Conservation (phyloP, 2,329 filamentous ascomycete species). For the Talaromyces sp. region DNA sequence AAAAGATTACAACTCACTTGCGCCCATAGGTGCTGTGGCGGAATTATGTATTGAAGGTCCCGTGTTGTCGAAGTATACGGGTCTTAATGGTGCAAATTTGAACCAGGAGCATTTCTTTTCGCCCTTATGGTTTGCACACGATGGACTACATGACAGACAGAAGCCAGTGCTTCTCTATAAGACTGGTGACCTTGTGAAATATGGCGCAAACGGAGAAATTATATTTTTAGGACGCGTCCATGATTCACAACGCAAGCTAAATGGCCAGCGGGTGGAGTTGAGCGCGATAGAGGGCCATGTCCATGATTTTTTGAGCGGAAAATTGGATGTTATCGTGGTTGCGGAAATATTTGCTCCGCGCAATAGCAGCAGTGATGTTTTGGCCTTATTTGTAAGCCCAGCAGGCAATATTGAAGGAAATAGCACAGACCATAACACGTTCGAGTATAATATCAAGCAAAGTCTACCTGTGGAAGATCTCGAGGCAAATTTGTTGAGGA, state of each 20-base stretch:
- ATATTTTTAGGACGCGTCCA: constrained; percentile 29
- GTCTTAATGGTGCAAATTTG: background rate
- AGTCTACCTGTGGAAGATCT: background rate
- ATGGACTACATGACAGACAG: background rate
- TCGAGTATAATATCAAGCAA: background rate
- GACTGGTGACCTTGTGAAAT: constrained; percentile 31
- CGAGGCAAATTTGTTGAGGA: background rate
- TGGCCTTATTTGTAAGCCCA: background rate
- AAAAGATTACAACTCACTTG: constrained; percentile 22
- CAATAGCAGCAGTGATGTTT: background rate
- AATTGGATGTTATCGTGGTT: background rate
- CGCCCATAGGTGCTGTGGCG: constrained; percentile 41
- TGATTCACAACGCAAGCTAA: constrained; percentile 56
- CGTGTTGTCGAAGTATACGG: constrained; percentile 23
- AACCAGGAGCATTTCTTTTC: background rate
- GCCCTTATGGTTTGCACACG: background rate
- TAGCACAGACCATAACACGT: background rate
- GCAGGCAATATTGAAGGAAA: background rate
- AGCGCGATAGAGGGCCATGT: constrained; percentile 37
- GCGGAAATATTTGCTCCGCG: background rate
- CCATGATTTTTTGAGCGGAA: background rate
- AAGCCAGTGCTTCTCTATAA: constrained; percentile 23
- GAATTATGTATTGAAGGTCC: constrained; percentile 46
- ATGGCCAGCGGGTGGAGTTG: constrained; percentile 58
- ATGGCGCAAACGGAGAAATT: constrained; percentile 23